These are phyloP conservation scores for Cladosporium velox DNA, from an alignment of 2,329 filamentous ascomycete genomes.

Conservation along the genomic window DNA sequence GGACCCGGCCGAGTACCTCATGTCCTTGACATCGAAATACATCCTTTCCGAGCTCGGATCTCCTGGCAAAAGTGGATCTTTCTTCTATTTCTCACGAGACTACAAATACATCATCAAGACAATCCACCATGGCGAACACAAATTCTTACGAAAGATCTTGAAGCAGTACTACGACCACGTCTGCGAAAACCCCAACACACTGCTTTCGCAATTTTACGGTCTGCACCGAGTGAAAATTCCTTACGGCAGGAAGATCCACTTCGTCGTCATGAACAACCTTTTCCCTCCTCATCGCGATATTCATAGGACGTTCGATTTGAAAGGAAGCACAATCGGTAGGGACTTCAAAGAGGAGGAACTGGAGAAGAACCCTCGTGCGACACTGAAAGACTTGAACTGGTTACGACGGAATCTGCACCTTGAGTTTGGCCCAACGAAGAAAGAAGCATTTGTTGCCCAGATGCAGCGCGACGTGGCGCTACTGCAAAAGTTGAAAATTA, in stretches of 20 bases:
- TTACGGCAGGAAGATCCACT: constrained; percentile 97
- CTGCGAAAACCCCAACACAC: constrained; percentile 88
- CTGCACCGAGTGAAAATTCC: constrained; percentile 97
- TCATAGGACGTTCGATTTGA: constrained; percentile 93
- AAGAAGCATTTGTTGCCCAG: constrained; percentile 83
- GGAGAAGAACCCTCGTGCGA: constrained; percentile 85
- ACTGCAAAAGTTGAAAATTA: constrained; percentile 86
- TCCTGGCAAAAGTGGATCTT: constrained; percentile 96
- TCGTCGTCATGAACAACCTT: constrained; percentile 99
- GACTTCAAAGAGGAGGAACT: constrained; percentile 88
- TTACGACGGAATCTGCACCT: constrained; percentile 79
- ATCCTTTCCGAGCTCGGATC: constrained; percentile 96
- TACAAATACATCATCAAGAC: constrained; percentile 99
- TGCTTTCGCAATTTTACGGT: constrained; percentile 97
- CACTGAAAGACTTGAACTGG: constrained; percentile 97
- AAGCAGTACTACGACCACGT: constrained; percentile 95
- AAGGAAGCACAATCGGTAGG: constrained; percentile 91
- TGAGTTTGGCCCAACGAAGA: constrained; percentile 87
- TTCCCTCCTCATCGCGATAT: constrained; percentile 98
- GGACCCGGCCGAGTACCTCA: constrained; percentile 95
- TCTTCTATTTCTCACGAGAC: constrained; percentile 98
- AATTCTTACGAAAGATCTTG: constrained; percentile 78
- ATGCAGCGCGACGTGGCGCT: constrained; percentile 83
- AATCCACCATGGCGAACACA: constrained; percentile 93
- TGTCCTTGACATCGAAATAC: constrained; percentile 98